Evolutionary conservation across 257 asterid genomes (phyloP).

Genomic region (Capsicum chinense): DNA sequence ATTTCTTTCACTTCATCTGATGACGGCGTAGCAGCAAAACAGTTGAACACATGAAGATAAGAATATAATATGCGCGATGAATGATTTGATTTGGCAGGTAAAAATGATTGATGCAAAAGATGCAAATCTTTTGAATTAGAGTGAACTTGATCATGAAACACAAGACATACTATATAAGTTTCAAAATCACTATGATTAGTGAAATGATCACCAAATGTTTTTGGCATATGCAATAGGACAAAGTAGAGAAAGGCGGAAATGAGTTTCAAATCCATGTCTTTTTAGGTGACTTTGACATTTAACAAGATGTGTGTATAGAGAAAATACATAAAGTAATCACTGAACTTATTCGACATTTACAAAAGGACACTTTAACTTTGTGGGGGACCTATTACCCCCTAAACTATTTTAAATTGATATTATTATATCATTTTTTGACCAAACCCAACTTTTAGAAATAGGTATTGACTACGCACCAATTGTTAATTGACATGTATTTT

Average conservation of each 20-base stretch:
- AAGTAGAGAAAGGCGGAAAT: not conserved
- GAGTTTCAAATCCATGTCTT: not conserved
- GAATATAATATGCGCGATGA: not conserved
- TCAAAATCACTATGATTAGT: not conserved
- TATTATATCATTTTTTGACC: too few species aligned
- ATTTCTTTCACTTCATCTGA: slow-evolving; percentile 8
- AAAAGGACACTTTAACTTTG: too few species aligned
- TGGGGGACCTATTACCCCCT: too few species aligned
- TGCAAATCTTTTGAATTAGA: not conserved
- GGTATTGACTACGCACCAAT: too few species aligned
- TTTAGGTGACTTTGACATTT: not conserved
- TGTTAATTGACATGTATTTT: too few species aligned
- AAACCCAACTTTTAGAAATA: too few species aligned
- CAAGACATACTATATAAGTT: not conserved
- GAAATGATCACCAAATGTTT: not conserved
- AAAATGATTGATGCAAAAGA: slow-evolving; percentile 12
- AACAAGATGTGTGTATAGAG: not conserved
- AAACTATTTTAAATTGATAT: too few species aligned
- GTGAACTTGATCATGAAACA: not conserved
- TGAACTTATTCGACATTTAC: not conserved
- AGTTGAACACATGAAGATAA: not conserved
- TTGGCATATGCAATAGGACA: not conserved
- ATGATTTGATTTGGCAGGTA: not conserved
- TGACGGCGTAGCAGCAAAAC: not conserved
- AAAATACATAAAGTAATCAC: too few species aligned